Evolutionary conservation across 768 basidiomycete species (phyloP).

Genomic region (Calocybe gangraenosa): DNA sequence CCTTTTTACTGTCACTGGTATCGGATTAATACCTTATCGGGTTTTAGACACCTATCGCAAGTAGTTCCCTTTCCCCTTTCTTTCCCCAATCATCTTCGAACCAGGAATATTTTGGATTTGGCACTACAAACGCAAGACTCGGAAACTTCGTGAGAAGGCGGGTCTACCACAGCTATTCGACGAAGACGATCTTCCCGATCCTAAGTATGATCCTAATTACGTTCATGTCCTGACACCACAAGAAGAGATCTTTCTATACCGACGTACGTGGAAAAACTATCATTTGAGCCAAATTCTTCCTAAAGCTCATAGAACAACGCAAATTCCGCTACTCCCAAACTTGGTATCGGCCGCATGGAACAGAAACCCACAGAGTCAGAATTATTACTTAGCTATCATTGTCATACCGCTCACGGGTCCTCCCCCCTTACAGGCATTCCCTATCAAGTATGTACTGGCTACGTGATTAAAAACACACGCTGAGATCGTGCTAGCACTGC

Average conservation of each 20-base stretch:
- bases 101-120: slow-evolving; percentile 72
- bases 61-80: slow-evolving; percentile 18
- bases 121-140: slow-evolving; percentile 62
- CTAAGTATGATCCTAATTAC: slow-evolving; percentile 63
- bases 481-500: slow-evolving; percentile 42
- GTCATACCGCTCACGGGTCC: not conserved
- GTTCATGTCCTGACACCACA: slow-evolving; percentile 65
- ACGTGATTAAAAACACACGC: not conserved
- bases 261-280: slow-evolving; percentile 40
- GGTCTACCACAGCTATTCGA: slow-evolving; percentile 70
- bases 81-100: not conserved
- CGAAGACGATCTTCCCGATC: slow-evolving; percentile 79
- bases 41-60: slow-evolving; percentile 72
- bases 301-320: slow-evolving; percentile 47
- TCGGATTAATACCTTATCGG: slow-evolving; percentile 76
- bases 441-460: slow-evolving; percentile 47
- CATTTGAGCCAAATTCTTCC: not conserved
- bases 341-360: slow-evolving; percentile 86
- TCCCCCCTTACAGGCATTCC: slow-evolving; percentile 51
- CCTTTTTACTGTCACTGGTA: slow-evolving; percentile 76
- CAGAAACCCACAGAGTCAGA: slow-evolving; percentile 69
- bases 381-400: not conserved
- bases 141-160: slow-evolving; percentile 51
- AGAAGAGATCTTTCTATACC: slow-evolving; percentile 60
- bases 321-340: slow-evolving; percentile 71